Base-by-base conservation (phyloP, 2,329 filamentous ascomycete genomes). In the Diaporthe citri region DNA sequence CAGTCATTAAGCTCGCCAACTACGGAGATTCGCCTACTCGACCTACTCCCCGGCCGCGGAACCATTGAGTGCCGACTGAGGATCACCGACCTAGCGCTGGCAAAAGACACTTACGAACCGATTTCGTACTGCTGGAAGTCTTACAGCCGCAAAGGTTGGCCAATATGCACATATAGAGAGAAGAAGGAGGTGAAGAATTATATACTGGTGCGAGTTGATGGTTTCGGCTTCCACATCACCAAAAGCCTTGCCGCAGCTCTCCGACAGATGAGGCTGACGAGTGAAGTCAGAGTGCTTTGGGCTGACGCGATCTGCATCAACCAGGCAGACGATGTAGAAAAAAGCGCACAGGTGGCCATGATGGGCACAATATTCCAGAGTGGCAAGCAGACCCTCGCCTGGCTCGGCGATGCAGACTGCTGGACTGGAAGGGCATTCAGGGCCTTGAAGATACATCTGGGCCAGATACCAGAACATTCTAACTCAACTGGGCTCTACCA, bases 291-390 rank as follows among this genome's bases (percentile, higher is more conserved):
- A 12, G 0, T 39, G 0, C 67, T 71, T 1, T 71, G 67, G 67
- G 67, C 41, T n/a, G 67, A 71, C 6, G 48, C 67, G 12, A 57
- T 71, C 4, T 71, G 67, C 7, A 71, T 71, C 28, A 72, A 71
- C 13, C 56, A 74, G n/a, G 28, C n/a, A 17, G 67, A 60, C 7
- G 17, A 74, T 2, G 15, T 9, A 1, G 62, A 57, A 15, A 66
- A 72, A 31, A 66, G 48, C 17, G 25, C 56, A 2, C 51, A 28
- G 28, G 57, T 66, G 10, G 59, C 59, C 13, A 51, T 72, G 31
- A 64, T 56, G 39, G 34, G 34, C 34, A 36, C 4, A 36, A 36
- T 66, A 7, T 66, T 51, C 20, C 3, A 22, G 28, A 22, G 20
- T 8, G 60, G 60, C 9, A 2, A 1, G 0, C 48, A 20, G 7